Conservation (phyloP, 2,329 filamentous ascomycete genomes). For the Rhexocercosporidium sp. region DNA sequence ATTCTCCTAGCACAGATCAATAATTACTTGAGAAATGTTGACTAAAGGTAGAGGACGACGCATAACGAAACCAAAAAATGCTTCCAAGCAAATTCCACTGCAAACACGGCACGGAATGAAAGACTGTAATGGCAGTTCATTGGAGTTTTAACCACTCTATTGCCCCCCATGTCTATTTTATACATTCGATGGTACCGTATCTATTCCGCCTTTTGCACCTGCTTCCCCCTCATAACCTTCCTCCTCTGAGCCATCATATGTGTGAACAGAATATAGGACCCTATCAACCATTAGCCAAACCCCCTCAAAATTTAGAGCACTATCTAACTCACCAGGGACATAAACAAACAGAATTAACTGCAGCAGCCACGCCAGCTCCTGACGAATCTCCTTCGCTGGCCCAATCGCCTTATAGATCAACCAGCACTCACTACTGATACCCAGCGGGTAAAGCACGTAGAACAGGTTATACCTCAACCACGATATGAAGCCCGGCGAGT, state of each 20-base stretch:
- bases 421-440: constrained; percentile 85
- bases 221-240: constrained; percentile 73
- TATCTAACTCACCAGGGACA: constrained; percentile 69
- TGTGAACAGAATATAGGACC: constrained; percentile 81
- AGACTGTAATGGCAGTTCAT: neutral
- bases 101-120: no score
- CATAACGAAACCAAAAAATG: no score
- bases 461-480: constrained; percentile 95
- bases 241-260: constrained; percentile 93
- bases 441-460: constrained; percentile 88
- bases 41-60: no score
- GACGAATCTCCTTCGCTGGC: constrained; percentile 58
- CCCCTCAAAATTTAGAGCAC: neutral
- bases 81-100: no score
- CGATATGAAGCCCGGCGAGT: constrained; percentile 68
- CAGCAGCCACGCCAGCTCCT: constrained; percentile 62
- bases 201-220: constrained; percentile 46
- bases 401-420: constrained; percentile 74
- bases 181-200: neutral
- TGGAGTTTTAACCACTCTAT: neutral
- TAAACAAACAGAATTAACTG: constrained; percentile 74
- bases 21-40: no score
- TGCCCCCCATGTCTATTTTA: neutral
- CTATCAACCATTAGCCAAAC: constrained; percentile 31
- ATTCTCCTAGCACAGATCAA: no score